These are phyloP conservation scores for Phaffomyces opuntiae DNA, from an alignment of 805 yeast species.

Conservation along the genomic window DNA sequence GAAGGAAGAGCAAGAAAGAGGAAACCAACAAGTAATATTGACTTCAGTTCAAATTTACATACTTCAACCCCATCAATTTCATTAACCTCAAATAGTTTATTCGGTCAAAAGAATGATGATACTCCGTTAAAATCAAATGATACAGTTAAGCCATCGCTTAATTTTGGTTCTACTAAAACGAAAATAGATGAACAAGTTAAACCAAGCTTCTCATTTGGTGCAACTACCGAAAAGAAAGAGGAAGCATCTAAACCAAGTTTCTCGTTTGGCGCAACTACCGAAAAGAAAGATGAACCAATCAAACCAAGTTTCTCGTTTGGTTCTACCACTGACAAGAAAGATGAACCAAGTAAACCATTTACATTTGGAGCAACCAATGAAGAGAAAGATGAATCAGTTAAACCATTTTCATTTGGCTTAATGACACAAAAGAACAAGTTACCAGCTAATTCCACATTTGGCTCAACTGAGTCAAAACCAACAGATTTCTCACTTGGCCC, in stretches of 20 bases:
- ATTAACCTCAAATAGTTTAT: not conserved
- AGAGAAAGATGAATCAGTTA: too few relatives aligned
- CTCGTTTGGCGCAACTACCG: constrained; percentile 4
- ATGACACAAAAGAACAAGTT: not conserved
- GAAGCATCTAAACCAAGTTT: not conserved
- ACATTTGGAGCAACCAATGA: not conserved
- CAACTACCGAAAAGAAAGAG: constrained; percentile 1
- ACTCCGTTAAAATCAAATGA: not conserved
- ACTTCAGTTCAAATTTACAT: not conserved
- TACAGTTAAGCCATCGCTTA: not conserved
- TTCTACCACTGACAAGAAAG: too few relatives aligned
- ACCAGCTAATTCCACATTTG: not conserved
- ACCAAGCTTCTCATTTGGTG: constrained; percentile 3
- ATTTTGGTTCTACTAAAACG: not conserved
- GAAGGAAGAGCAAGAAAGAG: constrained; percentile 1
- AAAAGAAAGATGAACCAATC: not conserved
- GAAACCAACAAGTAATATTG: not conserved
- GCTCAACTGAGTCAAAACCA: not conserved
- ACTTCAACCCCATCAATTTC: constrained; percentile 1
- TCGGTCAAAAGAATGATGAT: constrained; percentile 1
- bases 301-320: not conserved
- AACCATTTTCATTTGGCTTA: not conserved
- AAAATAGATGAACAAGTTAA: not conserved
- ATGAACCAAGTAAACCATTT: not conserved
- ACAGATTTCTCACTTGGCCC: not conserved